Evolutionary conservation across 2,329 filamentous ascomycete species (phyloP).

Genomic region (Fusarium sp.): DNA sequence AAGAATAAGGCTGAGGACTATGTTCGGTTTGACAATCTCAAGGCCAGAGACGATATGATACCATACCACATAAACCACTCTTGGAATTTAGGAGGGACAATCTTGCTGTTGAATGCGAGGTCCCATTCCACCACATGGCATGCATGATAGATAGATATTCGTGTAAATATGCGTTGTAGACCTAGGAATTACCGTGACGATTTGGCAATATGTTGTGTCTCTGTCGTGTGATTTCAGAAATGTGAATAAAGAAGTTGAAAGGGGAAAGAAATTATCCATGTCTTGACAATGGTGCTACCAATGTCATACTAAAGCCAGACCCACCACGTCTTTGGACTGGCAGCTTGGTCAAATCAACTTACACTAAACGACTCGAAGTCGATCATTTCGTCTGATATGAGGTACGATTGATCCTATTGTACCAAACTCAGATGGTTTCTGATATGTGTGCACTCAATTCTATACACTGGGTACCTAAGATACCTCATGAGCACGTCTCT

Average conservation of each 20-base stretch:
- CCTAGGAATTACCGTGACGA: background rate
- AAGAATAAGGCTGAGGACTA: background rate
- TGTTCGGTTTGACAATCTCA: slow-evolving; percentile 20
- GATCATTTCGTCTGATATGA: slow-evolving; percentile 8
- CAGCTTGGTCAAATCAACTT: slow-evolving; percentile 23
- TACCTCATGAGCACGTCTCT: background rate
- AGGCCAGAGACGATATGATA: slow-evolving; percentile 31
- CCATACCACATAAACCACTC: slow-evolving; percentile 26
- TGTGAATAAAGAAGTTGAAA: background rate
- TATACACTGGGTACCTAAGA: background rate
- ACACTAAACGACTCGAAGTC: slow-evolving; percentile 9
- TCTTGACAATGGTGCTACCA: background rate
- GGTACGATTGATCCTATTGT: background rate
- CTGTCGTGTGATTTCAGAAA: background rate
- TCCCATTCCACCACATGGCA: background rate
- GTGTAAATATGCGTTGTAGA: slow-evolving; percentile 21
- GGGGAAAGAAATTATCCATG: background rate
- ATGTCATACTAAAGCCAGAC: slow-evolving; percentile 3
- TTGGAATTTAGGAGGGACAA: slow-evolving; percentile 17
- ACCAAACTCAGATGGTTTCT: background rate
- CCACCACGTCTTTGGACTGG: slow-evolving; percentile 28
- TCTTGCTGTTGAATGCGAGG: slow-evolving; percentile 17
- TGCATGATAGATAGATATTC: slow-evolving; percentile 28
- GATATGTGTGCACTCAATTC: background rate
- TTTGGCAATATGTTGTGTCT: background rate